Base-by-base conservation (phyloP, 2,329 filamentous ascomycete species). In the Fusarium virguliforme region DNA sequence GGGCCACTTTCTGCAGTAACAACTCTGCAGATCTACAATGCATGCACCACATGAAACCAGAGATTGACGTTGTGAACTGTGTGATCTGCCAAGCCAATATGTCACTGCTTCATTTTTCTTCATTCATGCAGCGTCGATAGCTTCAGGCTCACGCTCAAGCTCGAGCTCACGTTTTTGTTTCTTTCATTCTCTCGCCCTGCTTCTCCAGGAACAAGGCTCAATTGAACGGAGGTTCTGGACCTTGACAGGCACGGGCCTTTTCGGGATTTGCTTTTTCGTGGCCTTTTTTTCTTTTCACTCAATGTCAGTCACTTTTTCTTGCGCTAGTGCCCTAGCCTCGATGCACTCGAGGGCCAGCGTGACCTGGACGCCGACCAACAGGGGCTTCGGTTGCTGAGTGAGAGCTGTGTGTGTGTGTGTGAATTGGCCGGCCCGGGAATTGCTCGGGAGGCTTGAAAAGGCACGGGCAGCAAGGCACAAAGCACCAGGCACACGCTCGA, bases 191-290 rank as follows among this genome's bases (percentile, higher is more conserved):
- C 43, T 61, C 46, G 69, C 69, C 69, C 65, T 71, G 46, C 55
- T 59, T 62, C 40, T 60, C 22, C 22, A 55, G 50, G 61, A 13
- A 64, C 62, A 72, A 51, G 54, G 58, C 40, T 30, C 26, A 57
- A 41, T 67, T 58, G 59, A 59, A 26, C 43, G n/a, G 24, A 50
- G 24, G 56, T 59, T 72, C 53, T 55, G 60, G 60, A 61, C 60
- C 60, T 32, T 48, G 28, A 64, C 68, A 67, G 58, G 66, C 62
- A 72, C 68, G 56, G 62, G 57, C 71, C 55, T 60, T 38, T 65
- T 53, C 41, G 37, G 30, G 50, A 10, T 68, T 70, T 72, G 58
- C 65, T 72, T 74, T 74, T 71, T 65, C 41, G 41, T 46, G 41
- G 41, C 13, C 38, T 37, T 54, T 24, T 37, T 54, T 54, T 37